These are phyloP conservation scores for Posidonia oceanica DNA, from an alignment of 116 monocot genomes.

Conservation along the genomic window DNA sequence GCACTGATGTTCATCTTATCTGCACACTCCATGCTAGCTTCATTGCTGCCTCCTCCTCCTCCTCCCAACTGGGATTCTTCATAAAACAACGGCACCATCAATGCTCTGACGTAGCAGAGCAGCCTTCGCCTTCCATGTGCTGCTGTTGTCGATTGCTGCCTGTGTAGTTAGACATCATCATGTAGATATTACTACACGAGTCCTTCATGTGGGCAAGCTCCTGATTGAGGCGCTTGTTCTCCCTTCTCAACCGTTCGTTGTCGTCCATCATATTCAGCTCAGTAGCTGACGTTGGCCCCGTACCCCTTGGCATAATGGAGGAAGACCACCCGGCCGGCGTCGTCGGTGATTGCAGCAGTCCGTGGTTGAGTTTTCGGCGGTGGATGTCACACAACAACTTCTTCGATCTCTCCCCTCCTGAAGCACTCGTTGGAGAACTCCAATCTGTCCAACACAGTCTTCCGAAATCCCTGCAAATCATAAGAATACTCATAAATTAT, in stretches of 20 bases:
- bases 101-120: too few species aligned
- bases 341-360: background rate
- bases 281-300: background rate
- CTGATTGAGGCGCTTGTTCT: constrained; percentile 50
- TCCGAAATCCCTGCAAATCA: constrained; percentile 59
- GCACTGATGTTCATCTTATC: too few species aligned
- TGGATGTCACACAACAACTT: constrained; percentile 61
- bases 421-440: constrained; percentile 88
- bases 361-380: constrained; percentile 30
- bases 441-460: constrained; percentile 77
- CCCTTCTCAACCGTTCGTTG: constrained; percentile 65
- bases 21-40: too few species aligned
- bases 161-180: too few species aligned
- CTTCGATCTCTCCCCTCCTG: constrained; percentile 66
- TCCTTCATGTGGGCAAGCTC: constrained; percentile 85
- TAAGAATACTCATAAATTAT: background rate
- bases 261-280: constrained; percentile 54
- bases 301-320: background rate
- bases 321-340: background rate
- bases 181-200: constrained; percentile 59
- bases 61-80: too few species aligned
- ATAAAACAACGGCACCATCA: too few species aligned
- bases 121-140: too few species aligned
- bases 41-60: too few species aligned
- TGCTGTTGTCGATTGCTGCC: too few species aligned